Conservation (phyloP, 2,329 filamentous ascomycete species). For the Aspergillus hiratsukae region DNA sequence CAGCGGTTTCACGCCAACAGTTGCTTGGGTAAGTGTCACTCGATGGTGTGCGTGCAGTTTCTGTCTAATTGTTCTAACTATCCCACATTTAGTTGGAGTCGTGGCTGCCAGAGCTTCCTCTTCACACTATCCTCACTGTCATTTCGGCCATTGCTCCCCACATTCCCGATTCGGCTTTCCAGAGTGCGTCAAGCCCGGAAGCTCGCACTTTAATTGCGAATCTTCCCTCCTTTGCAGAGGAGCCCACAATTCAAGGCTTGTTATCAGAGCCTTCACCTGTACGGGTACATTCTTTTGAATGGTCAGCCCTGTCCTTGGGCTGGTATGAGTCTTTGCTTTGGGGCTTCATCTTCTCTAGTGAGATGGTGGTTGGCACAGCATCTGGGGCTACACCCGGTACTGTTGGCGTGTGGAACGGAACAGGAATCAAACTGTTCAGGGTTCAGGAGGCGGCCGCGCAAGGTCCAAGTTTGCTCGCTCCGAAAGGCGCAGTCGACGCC, state of each 20-base stretch:
- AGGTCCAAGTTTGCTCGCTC: constrained; percentile 76
- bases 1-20: constrained; percentile 67
- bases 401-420: constrained; percentile 92
- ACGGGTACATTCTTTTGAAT: constrained; percentile 86
- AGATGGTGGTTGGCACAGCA: constrained; percentile 62
- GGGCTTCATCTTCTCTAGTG: constrained; percentile 85
- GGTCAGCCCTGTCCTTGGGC: constrained; percentile 81
- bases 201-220: constrained; percentile 40
- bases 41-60: background rate
- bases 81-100: constrained; percentile 63
- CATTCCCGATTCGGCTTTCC: constrained; percentile 47
- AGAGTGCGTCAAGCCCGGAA: constrained; percentile 33
- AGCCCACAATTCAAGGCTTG: constrained; percentile 62
- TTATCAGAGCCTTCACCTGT: constrained; percentile 64
- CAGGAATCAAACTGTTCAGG: constrained; percentile 78
- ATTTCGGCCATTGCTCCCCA: constrained; percentile 58
- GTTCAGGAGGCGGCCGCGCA: constrained; percentile 79
- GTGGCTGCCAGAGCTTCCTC: constrained; percentile 86
- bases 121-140: constrained; percentile 78
- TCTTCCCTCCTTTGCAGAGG: constrained; percentile 41
- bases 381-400: constrained; percentile 64
- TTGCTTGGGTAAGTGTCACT: constrained; percentile 58
- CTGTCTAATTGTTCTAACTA: constrained; percentile 12
- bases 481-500: constrained; percentile 85
- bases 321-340: constrained; percentile 96